A percentile compares a stretch with the other conserved stretches of the same genome.
These are phyloP conservation scores for Sclerotiophoma versabilis DNA, from an alignment of 2,329 filamentous ascomycete genomes.

Conservation along the genomic window DNA sequence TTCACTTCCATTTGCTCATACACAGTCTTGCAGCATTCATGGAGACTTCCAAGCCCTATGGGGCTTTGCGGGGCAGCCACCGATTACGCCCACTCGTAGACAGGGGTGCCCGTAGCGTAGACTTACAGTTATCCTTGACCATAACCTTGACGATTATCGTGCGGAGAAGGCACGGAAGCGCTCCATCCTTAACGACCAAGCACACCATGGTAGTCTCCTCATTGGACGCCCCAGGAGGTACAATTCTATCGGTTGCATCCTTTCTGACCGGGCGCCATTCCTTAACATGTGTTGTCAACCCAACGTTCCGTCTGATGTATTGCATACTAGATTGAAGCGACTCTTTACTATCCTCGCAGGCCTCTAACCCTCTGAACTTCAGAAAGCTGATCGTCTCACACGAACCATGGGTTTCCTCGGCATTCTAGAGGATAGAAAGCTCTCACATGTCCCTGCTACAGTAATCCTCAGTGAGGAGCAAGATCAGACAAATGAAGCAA, in stretches of 20 bases:
- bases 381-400: too few relatives aligned
- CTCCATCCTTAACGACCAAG: not conserved
- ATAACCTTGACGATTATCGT: not conserved
- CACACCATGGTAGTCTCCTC: not conserved
- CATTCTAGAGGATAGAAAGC: not conserved
- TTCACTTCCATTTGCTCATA: not conserved
- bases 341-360: too few relatives aligned
- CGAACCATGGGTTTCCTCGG: not conserved
- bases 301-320: too few relatives aligned
- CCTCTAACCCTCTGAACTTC: too few relatives aligned
- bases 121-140: not conserved
- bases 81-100: not conserved
- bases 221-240: not conserved
- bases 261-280: too few relatives aligned
- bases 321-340: too few relatives aligned
- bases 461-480: not conserved
- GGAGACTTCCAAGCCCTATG: not conserved
- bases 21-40: not conserved
- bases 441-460: not conserved
- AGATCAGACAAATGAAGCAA: not conserved
- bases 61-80: not conserved
- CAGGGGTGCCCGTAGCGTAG: not conserved
- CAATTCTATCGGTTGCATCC: too few relatives aligned
- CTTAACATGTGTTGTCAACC: too few relatives aligned
- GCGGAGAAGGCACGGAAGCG: not conserved